Evolutionary conservation across 129 eudicot species (phyloP), one percentile per base, ranked within the genome.

Genomic region (Logfia minima): DNA sequence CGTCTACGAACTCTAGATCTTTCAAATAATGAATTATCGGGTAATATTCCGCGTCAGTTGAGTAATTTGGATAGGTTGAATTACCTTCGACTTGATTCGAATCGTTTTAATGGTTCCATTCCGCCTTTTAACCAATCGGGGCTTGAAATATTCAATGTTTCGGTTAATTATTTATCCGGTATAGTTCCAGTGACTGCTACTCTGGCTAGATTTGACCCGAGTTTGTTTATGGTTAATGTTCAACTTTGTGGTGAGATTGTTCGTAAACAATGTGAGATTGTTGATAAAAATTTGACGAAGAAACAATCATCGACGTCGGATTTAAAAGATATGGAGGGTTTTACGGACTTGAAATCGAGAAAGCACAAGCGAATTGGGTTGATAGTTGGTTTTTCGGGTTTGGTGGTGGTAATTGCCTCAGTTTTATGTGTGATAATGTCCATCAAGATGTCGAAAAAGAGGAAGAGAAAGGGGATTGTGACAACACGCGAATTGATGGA

Each of bases 241-340:
- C 34, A 84, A 2, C 88, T 94, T 7, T 94, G 98, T 28, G 98
- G 97, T 17, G 87, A 82, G 77, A 79, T 91, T 43, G 79, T 94
- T 4, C 72, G 77, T 28, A 77, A 69, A 63, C 80, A 89, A 83
- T 94, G 99, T 82, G 66, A 0, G 78, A 81, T 56, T 85, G 55
- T 87, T 35, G 70, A 86, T 34, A 29, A 61, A 45, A 45, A 74
- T 22, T 37, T 82, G 7, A 56, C 84, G 1, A 66, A 14, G 18
- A 21, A 68, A 8, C 64, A 59, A 48, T 69, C 88, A 18, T 34
- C 79, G 2, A 34, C 83, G 62, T 81, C 81, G 6, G 67, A 81
- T 48, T 9, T 68, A 8, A 77, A 78, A 14, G 79, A 32, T 0
- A 83, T 73, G 72, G 34, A 73, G 63, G 60, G 68, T n/a, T 48